Evolutionary conservation across 768 basidiomycete genomes (phyloP).

Genomic region (Hypholoma fasciculare): DNA sequence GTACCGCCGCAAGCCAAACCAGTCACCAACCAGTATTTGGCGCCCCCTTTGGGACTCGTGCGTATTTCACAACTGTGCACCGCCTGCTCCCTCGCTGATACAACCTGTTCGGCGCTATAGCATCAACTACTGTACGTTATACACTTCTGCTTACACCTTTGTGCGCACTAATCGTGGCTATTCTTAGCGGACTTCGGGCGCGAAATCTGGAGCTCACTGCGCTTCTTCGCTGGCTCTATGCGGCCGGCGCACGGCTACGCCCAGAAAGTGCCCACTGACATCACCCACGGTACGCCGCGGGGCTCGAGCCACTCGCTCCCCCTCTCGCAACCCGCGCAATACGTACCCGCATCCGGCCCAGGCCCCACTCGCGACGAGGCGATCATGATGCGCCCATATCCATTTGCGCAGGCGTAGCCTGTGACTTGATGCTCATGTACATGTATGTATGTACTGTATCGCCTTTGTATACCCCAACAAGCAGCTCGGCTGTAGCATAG

Average conservation of each 20-base stretch:
- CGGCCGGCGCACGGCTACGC: constrained; percentile 18
- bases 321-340: neutral
- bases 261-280: neutral
- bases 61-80: constrained; percentile 27
- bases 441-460: neutral
- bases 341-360: neutral
- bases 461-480: neutral
- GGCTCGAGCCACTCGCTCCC: too few species aligned
- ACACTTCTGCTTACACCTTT: neutral
- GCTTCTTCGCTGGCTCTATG: constrained; percentile 53
- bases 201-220: constrained; percentile 66
- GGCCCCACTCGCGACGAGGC: neutral
- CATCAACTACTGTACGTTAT: constrained; percentile 28
- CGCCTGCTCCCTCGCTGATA: neutral
- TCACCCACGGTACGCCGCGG: too few species aligned
- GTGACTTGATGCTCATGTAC: neutral
- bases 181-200: constrained; percentile 17
- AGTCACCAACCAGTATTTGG: constrained; percentile 54
- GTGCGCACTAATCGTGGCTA: neutral
- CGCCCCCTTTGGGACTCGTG: constrained; percentile 72
- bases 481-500: neutral
- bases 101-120: constrained; percentile 15
- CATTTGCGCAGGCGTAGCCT: constrained; percentile 3
- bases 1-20: constrained; percentile 49
- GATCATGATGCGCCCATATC: constrained; percentile 4